Conservation (phyloP, 2,329 filamentous ascomycete genomes). For the Fusarium guadeloupense region DNA sequence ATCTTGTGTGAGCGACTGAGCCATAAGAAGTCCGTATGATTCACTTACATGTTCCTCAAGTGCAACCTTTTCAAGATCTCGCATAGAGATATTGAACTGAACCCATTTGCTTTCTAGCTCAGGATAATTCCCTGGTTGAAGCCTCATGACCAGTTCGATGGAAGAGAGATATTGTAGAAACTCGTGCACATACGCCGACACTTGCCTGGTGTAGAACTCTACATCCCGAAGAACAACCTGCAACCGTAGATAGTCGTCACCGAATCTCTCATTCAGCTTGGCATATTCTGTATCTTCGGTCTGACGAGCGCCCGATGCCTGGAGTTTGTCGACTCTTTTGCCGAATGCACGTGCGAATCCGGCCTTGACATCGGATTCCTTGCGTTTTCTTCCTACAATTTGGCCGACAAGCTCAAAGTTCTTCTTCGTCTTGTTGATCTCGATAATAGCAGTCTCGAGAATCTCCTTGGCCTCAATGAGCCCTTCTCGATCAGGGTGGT, state of each 20-base stretch:
- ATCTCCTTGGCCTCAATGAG: conserved; percentile 64
- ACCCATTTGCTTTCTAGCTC: conserved; percentile 96
- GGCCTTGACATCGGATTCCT: conserved; percentile 87
- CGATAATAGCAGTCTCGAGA: conserved; percentile 74
- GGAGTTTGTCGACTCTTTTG: conserved; percentile 84
- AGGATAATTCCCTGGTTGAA: conserved; percentile 76
- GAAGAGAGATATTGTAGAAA: conserved; percentile 83
- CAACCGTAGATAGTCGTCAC: conserved; percentile 89
- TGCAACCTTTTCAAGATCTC: conserved; percentile 84
- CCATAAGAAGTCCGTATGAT: background rate
- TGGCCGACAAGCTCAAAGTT: conserved; percentile 92
- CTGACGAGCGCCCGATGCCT: conserved; percentile 68
- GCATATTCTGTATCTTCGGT: conserved; percentile 85
- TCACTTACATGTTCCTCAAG: conserved; percentile 82
- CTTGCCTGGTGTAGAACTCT: conserved; percentile 89
- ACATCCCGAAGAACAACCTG: conserved; percentile 94
- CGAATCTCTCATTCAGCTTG: conserved; percentile 84
- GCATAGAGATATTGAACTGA: conserved; percentile 85
- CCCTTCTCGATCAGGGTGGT: conserved; percentile 82
- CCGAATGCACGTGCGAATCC: conserved; percentile 90
- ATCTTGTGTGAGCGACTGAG: conserved; percentile 8
- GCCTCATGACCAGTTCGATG: conserved; percentile 82
- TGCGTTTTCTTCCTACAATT: conserved; percentile 84
- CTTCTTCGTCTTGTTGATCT: conserved; percentile 96
- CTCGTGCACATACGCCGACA: conserved; percentile 80